Conservation (phyloP, 2,329 filamentous ascomycete genomes). For the Diplodia intermedia region DNA sequence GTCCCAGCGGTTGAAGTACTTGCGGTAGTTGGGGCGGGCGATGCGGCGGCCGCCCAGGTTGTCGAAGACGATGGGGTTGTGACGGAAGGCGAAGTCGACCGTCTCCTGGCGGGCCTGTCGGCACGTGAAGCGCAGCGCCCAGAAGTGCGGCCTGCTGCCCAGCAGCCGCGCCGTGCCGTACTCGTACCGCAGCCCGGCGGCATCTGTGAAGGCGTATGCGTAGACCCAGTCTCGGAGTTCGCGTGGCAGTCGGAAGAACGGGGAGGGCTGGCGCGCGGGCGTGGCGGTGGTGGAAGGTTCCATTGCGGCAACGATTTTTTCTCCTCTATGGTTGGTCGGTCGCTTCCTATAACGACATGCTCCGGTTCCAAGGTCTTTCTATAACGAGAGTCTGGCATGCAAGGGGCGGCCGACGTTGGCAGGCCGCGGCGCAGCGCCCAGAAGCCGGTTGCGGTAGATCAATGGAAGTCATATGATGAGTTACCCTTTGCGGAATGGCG, state of each 20-base stretch:
- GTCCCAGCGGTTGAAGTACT: conserved; percentile 32
- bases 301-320: conserved; percentile 23
- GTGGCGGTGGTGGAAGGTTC: not conserved
- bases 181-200: conserved; percentile 27
- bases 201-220: conserved; percentile 20
- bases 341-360: not conserved
- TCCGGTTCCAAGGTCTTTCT: not conserved
- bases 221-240: conserved; percentile 29
- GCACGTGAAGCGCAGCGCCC: conserved; percentile 17
- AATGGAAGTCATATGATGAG: conserved; percentile 12
- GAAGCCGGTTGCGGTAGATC: too few species aligned
- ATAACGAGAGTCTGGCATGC: not conserved
- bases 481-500: conserved; percentile 10
- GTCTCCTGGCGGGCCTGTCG: conserved; percentile 21
- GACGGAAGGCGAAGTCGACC: conserved; percentile 5
- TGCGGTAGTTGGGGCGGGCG: conserved; percentile 29
- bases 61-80: conserved; percentile 30
- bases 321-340: not conserved
- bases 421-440: not conserved
- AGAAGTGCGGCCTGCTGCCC: conserved; percentile 19
- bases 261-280: conserved; percentile 1
- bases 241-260: conserved; percentile 30
- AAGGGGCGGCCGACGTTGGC: not conserved
- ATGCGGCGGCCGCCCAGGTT: conserved; percentile 30
- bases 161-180: conserved; percentile 20